Conservation (phyloP, 306 rosid species). For the Alnus glutinosa region DNA sequence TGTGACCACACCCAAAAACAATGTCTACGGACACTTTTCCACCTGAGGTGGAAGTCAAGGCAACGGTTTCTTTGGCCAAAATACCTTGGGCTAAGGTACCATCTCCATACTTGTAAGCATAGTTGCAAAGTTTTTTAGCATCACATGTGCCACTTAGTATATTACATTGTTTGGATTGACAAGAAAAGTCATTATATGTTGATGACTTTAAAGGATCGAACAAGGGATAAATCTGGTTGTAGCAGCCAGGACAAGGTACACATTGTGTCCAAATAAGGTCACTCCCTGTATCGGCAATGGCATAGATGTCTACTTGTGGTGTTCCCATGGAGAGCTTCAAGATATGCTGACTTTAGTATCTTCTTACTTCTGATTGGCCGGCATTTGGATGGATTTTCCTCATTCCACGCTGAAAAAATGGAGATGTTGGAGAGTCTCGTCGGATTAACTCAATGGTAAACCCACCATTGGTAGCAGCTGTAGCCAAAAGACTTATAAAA, state of each 20-base stretch:
- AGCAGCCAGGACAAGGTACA: constrained; percentile 44
- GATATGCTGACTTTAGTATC: constrained; percentile 51
- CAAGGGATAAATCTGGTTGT: constrained; percentile 37
- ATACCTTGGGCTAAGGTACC: constrained; percentile 41
- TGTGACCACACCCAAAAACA: too few relatives aligned
- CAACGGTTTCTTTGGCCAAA: constrained; percentile 45
- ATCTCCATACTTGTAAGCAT: constrained; percentile 47
- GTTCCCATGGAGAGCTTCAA: constrained; percentile 54
- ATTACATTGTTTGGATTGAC: constrained; percentile 45
- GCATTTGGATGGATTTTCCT: too few relatives aligned
- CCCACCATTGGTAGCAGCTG: too few relatives aligned
- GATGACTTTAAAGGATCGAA: constrained; percentile 49
- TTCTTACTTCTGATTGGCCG: not conserved
- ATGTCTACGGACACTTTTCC: too few relatives aligned
- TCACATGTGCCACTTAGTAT: constrained; percentile 33
- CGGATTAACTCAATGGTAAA: too few relatives aligned
- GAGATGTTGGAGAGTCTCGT: not conserved
- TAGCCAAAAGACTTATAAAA: too few relatives aligned
- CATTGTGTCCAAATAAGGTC: constrained; percentile 65
- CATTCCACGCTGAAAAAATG: not conserved
- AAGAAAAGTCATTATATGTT: constrained; percentile 41
- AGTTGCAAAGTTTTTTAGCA: constrained; percentile 38
- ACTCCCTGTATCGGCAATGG: constrained; percentile 61
- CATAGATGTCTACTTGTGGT: constrained; percentile 57
- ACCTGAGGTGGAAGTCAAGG: constrained; percentile 12